A percentile compares a stretch with the other conserved stretches of the same genome.
phyloP scores from a whole-genome alignment of 306 rosid species.

The Rubus idaeus region DNA sequence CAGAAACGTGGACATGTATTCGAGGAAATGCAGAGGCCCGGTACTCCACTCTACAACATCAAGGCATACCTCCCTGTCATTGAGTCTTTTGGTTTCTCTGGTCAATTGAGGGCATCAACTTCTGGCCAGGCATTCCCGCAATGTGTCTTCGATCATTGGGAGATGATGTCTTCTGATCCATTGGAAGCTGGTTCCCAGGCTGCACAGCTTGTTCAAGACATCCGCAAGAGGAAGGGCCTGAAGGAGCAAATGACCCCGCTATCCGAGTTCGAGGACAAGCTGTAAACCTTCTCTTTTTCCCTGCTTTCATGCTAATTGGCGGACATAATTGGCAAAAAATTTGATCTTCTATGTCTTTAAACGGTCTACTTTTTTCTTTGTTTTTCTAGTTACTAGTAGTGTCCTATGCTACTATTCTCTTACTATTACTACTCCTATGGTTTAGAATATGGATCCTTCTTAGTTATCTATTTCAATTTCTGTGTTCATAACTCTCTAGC shows the following conservation, averaged over 20 bases:
- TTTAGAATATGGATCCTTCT: background rate
- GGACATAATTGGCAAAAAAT: background rate
- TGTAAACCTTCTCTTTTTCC: conserved; percentile 25
- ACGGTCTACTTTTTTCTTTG: background rate
- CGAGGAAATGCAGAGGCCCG: conserved; percentile 63
- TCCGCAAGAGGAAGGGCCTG: conserved; percentile 91
- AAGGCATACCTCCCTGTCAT: conserved; percentile 60
- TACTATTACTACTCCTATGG: background rate
- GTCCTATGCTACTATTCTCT: background rate
- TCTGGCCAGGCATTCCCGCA: conserved; percentile 96
- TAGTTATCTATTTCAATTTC: background rate
- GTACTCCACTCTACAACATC: conserved; percentile 59
- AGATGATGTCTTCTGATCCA: conserved; percentile 80
- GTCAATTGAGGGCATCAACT: conserved; percentile 77
- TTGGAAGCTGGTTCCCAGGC: conserved; percentile 79
- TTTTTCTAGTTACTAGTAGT: background rate
- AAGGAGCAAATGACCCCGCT: conserved; percentile 89
- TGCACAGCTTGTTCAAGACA: conserved; percentile 47
- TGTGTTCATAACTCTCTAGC: no score
- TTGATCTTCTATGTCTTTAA: background rate
- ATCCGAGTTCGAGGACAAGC: conserved; percentile 75
- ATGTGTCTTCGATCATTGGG: conserved; percentile 93
- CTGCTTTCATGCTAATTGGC: background rate
- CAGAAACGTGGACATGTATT: conserved; percentile 68
- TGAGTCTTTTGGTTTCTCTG: conserved; percentile 52